Evolutionary conservation across 1,139 yeast genomes (phyloP), one percentile per base, ranked within the genome.

Genomic region (Debaryomyces coudertii): DNA sequence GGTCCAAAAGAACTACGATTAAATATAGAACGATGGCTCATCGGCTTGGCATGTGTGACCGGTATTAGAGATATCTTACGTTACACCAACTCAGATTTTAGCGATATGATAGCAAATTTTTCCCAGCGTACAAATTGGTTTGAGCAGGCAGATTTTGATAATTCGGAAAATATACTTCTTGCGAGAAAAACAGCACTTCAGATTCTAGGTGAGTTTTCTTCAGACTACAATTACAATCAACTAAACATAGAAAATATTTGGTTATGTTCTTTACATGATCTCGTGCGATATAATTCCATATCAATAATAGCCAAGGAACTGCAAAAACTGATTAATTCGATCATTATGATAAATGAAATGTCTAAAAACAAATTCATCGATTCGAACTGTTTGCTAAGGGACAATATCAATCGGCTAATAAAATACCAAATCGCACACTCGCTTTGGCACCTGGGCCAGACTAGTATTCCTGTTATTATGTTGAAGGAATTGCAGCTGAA

Each of bases 381-480:
- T 4, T 22, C 47, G 1, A 40, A 46, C 5, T 18, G 42, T 1
- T 30, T 34, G 7, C 37, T 51, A 5, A 42, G 43, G 7, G 42
- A 49, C 2, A 47, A 53, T 46, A 51, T 66, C 20, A 31, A 54
- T 16, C 58, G 62, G 39, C 50, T 77, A 5, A 66, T 83, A 0
- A 68, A 66, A 40, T 79, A 68, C 54, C 79, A 79, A 41, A 57
- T 79, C 0, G 87, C 92, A 0, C 67, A 71, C 16, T 73, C 84
- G 0, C 65, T 85, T 25, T 85, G 90, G 90, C 61, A 66, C 3
- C 80, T 78, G 43, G 80, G 82, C 0, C 80, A 81, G 47, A 69
- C 80, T 0, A 66, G 65, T 4, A 67, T 74, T n/a, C 80, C 90
- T 0, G 79, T 85, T 12, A 69, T 71, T 1, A 77, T 82, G 54